These are phyloP conservation scores for Symmetrospora coprosmae DNA, from an alignment of 768 basidiomycete species.

Conservation along the genomic window DNA sequence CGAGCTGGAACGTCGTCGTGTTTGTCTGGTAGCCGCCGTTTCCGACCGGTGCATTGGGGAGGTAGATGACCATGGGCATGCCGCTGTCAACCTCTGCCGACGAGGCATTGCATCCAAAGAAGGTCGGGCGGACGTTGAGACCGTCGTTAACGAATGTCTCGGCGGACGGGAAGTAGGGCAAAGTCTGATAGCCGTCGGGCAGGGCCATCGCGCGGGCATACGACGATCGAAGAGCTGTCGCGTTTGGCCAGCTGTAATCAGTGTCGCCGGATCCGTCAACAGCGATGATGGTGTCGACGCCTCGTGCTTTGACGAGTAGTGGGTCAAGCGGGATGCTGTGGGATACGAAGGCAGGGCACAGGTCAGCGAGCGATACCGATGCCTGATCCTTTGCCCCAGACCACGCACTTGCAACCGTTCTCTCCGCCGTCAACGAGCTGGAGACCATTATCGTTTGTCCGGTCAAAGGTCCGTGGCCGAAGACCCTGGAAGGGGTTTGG, in stretches of 20 bases:
- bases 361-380: background rate
- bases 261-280: constrained; percentile 48
- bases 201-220: constrained; percentile 3
- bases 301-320: constrained; percentile 54
- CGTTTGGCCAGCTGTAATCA: constrained; percentile 53
- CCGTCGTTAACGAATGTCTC: constrained; percentile 49
- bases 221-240: constrained; percentile 36
- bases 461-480: constrained; percentile 44
- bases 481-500: constrained; percentile 42
- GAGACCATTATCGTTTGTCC: constrained; percentile 45
- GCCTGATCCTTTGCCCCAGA: background rate
- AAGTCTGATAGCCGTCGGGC: constrained; percentile 17
- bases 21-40: constrained; percentile 51
- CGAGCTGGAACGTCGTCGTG: constrained; percentile 49
- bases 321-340: constrained; percentile 50
- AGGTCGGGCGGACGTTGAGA: constrained; percentile 54
- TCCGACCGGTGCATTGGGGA: constrained; percentile 55
- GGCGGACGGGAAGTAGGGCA: constrained; percentile 29
- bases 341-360: no score
- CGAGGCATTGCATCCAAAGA: constrained; percentile 60
- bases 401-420: constrained; percentile 49
- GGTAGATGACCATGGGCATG: constrained; percentile 42
- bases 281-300: constrained; percentile 60
- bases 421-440: constrained; percentile 59
- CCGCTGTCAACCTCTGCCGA: constrained; percentile 29